Conservation (phyloP, 169 alveolate genomes). For the Eimeria maxima region DNA sequence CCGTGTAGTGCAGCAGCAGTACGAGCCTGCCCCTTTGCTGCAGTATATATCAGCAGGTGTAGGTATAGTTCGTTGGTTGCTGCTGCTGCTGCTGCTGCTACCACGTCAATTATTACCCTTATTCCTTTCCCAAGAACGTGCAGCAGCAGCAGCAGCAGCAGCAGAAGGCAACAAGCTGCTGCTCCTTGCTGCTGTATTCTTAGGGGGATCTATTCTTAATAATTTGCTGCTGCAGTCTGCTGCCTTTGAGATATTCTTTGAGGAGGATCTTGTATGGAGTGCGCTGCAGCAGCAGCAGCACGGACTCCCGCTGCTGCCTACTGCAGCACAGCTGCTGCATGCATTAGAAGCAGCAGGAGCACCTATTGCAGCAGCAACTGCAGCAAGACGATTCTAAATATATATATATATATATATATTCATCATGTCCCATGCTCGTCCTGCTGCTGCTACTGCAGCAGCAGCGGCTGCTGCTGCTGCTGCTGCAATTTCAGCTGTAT, state of each 20-base stretch:
- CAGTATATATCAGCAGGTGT: constrained; percentile 35
- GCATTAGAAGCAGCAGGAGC: constrained; percentile 61
- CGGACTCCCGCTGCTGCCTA: constrained; percentile 31
- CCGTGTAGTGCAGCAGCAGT: constrained; percentile 44
- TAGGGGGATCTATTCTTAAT: constrained; percentile 8
- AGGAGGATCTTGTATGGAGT: constrained; percentile 66
- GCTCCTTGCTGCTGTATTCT: constrained; percentile 5
- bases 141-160: constrained; percentile 34
- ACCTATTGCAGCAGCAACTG: constrained; percentile 12
- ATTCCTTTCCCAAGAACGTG: not conserved
- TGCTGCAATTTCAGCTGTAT: no score
- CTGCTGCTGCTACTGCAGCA: no score
- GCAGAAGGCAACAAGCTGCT: constrained; percentile 43
- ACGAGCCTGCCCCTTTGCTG: constrained; percentile 21
- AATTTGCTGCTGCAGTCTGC: constrained; percentile 43
- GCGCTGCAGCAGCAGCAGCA: constrained; percentile 24
- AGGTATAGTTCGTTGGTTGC: constrained; percentile 13
- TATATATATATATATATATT: no score
- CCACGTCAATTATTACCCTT: constrained; percentile 24
- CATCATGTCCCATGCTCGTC: no score
- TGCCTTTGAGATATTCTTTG: constrained; percentile 75
- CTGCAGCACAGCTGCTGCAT: not conserved
- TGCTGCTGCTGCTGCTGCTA: constrained; percentile 76
- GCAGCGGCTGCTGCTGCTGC: no score
- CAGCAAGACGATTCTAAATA: not conserved